A percentile compares a stretch with the other conserved stretches of the same genome.
Evolutionary conservation across 2,329 filamentous ascomycete species (phyloP).

Genomic region (Aspergillus bombycis): DNA sequence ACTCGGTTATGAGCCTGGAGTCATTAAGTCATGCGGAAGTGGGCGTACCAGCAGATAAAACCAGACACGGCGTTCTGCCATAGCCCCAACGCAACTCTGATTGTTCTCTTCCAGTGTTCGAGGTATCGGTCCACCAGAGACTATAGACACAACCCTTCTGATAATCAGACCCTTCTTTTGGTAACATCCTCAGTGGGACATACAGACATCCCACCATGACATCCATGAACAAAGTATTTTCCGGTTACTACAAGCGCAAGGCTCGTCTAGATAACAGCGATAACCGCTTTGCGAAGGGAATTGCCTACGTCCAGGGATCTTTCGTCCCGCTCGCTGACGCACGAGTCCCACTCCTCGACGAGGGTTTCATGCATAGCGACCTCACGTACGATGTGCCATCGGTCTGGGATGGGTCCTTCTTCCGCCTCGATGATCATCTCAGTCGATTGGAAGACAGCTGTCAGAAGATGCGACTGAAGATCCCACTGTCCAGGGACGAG

Average conservation of each 20-base stretch:
- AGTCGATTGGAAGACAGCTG: slow-evolving; percentile 49
- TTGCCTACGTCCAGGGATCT: slow-evolving; percentile 53
- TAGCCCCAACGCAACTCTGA: background rate
- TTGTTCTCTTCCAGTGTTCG: background rate
- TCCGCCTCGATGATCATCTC: slow-evolving; percentile 56
- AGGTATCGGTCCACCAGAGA: background rate
- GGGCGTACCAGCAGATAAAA: background rate
- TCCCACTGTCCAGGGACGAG: slow-evolving; percentile 47
- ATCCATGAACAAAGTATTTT: slow-evolving; percentile 50
- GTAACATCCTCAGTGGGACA: background rate
- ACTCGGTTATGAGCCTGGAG: background rate
- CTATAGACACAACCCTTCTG: background rate
- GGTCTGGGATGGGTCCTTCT: slow-evolving; percentile 57
- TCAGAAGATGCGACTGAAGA: slow-evolving; percentile 48
- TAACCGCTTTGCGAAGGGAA: slow-evolving; percentile 48
- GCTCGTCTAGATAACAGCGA: slow-evolving; percentile 35
- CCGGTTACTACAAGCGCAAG: slow-evolving; percentile 40
- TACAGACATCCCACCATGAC: slow-evolving; percentile 36
- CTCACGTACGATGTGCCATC: slow-evolving; percentile 57
- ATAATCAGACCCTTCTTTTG: background rate
- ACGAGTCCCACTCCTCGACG: slow-evolving; percentile 54
- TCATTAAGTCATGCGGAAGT: background rate
- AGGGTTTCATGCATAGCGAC: slow-evolving; percentile 58
- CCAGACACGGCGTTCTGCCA: background rate
- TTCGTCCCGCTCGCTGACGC: slow-evolving; percentile 51